Percentiles rank a stretch among this genome's conserved stretches.
Evolutionary conservation across 2,329 filamentous ascomycete species (phyloP).

Genomic region (Massarina eburnea): DNA sequence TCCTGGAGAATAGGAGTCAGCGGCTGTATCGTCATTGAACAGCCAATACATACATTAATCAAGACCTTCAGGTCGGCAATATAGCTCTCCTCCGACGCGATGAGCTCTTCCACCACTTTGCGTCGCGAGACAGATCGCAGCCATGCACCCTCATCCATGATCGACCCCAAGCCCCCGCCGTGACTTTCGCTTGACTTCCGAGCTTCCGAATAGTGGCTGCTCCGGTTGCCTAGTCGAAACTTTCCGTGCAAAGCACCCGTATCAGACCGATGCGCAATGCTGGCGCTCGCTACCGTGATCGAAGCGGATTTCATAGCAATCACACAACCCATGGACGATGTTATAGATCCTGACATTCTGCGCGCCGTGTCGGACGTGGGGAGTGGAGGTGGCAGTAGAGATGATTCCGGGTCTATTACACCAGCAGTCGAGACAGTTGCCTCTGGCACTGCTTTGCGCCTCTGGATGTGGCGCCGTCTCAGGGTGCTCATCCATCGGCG

Average conservation of each 20-base stretch:
- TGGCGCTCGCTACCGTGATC: constrained; percentile 73
- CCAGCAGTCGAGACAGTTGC: constrained; percentile 41
- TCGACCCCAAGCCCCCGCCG: constrained; percentile 45
- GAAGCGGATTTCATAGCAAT: constrained; percentile 80
- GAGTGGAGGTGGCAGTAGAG: constrained; percentile 10
- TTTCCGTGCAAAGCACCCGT: constrained; percentile 62
- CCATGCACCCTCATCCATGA: constrained; percentile 68
- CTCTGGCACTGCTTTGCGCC: constrained; percentile 41
- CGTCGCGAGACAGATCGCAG: constrained; percentile 74
- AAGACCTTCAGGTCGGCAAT: constrained; percentile 84
- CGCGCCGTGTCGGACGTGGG: constrained; percentile 29
- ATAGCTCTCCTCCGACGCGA: constrained; percentile 85
- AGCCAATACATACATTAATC: constrained; percentile 65
- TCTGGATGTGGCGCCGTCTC: constrained; percentile 55
- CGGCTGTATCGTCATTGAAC: no score
- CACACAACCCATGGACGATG: constrained; percentile 77
- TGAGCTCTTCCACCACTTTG: constrained; percentile 80
- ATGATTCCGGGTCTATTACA: constrained; percentile 13
- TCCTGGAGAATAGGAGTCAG: constrained; percentile 30
- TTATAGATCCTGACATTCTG: constrained; percentile 58
- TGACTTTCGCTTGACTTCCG: constrained; percentile 64
- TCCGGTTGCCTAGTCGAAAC: constrained; percentile 61
- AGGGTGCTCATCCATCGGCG: constrained; percentile 73
- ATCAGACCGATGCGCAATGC: constrained; percentile 62
- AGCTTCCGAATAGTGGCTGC: constrained; percentile 60